Base-by-base conservation (phyloP, 495 filamentous ascomycete genomes). In the Thermothielavioides terrestris region DNA sequence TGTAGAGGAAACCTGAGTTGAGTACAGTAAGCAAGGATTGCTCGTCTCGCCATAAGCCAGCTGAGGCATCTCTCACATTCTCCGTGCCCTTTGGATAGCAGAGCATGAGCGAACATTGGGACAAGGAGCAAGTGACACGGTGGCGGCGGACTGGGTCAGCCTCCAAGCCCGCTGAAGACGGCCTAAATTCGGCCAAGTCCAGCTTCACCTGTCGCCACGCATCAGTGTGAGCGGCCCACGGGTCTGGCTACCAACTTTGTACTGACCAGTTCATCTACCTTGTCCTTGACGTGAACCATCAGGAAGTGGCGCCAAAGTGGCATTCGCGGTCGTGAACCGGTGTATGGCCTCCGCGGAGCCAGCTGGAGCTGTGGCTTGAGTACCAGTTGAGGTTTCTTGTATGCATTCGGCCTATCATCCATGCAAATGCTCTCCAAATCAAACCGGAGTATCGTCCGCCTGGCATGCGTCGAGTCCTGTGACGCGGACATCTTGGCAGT, bases 261-360 rank as follows among this genome's bases (percentile, higher is more conserved):
- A 55, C 54, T 15, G 39, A 66, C 63, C 40, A 66, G 47, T 21
- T 64, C 64, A 30, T 60, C 51, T 2, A 62, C 64, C 23, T 57
- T 64, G 46, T 66, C 64, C 20, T 61, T 65, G 18, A 66, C 59
- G 43, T 66, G 62, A 1, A 66, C 52, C 61, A 66, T 60, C 39
- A 66, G 32, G 11, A 53, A 45, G 44, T 58, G 46, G 6, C 53
- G 58, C 47, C 44, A 51, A 12, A 44, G 17, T 10, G 60, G 46
- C 20, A 42, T 26, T 15, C 45, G 55, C 4, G 43, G 39, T 12
- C 44, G 51, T 30, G 37, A 34, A 9, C 52, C 58, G 2, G 55
- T 58, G n/a, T 39, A 61, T 1, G 53, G 42, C 22, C 39, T 50
- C n/a, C 60, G 48, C 1, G 54, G 46, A 22, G 42, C 35, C 9